These are phyloP conservation scores for Aureobasidium pullulans DNA, from an alignment of 2,329 filamentous ascomycete genomes.

Conservation along the genomic window DNA sequence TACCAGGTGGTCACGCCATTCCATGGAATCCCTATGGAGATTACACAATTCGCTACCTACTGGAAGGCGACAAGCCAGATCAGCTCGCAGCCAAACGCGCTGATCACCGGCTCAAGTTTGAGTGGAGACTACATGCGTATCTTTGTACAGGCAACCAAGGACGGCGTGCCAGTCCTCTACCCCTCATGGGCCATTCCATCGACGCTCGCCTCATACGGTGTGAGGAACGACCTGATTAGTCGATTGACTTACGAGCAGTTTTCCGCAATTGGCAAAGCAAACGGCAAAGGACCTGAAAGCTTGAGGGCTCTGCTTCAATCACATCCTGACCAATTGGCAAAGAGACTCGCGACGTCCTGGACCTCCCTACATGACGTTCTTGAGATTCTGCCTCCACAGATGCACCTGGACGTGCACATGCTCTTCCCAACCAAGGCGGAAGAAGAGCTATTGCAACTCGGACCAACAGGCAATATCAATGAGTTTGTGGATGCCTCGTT, in stretches of 20 bases:
- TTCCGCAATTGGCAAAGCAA: slow-evolving; percentile 35
- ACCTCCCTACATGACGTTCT: slow-evolving; percentile 74
- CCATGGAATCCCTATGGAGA: slow-evolving; percentile 82
- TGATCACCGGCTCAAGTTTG: slow-evolving; percentile 90
- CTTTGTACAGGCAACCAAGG: slow-evolving; percentile 85
- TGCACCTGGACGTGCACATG: slow-evolving; percentile 89
- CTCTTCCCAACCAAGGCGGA: slow-evolving; percentile 74
- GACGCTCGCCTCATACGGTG: slow-evolving; percentile 57
- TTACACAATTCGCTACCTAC: slow-evolving; percentile 97
- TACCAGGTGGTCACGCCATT: slow-evolving; percentile 97
- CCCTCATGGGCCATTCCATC: slow-evolving; percentile 63
- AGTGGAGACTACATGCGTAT: slow-evolving; percentile 92
- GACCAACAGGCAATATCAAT: slow-evolving; percentile 77
- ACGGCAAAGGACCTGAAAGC: slow-evolving; percentile 21
- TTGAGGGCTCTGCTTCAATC: neutral
- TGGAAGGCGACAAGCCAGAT: slow-evolving; percentile 97
- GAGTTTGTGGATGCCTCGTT: slow-evolving; percentile 76
- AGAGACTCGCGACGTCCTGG: slow-evolving; percentile 49
- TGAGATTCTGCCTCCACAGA: slow-evolving; percentile 62
- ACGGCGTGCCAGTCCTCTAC: slow-evolving; percentile 80
- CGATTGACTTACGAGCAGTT: slow-evolving; percentile 72
- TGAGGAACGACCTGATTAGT: slow-evolving; percentile 70
- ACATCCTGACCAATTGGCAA: neutral
- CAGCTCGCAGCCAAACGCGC: slow-evolving; percentile 73
- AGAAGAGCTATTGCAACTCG: slow-evolving; percentile 61